Evolutionary conservation across 306 rosid genomes (phyloP), one percentile per base, ranked within the genome.

Genomic region (Malus orientalis): DNA sequence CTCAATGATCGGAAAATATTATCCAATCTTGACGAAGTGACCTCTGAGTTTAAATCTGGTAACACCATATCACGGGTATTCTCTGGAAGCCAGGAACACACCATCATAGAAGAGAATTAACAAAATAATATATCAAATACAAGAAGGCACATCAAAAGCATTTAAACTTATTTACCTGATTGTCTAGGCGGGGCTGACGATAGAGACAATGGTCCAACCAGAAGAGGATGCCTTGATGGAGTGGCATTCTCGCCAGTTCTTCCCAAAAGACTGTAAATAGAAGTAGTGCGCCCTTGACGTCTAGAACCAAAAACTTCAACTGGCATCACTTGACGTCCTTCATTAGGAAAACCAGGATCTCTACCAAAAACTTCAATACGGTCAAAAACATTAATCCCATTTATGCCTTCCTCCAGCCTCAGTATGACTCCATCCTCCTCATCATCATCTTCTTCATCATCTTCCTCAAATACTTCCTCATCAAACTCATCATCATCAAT

Each of bases 261-360:
- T 33, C 98, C 98, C 86, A 94, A 83, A 64, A 94, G 97, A 86
- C 86, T 94, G 87, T 94, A 94, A 72, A 94, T 94, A 73, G 98
- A 94, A 73, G 98, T 94, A 32, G 98, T 91, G 25, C 97, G 88
- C 69, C 97, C 98, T 59, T 92, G 93, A 74, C 98, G 93, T 77
- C 98, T 94, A 51, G 98, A 94, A 74, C 96, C 98, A 81, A 94
- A 91, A 82, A 89, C 96, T 84, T 94, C 98, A 74, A 94, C 91
- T 12, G 98, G 98, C 98, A 94, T 94, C 77, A 89, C 97, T 75
- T 89, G 97, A 80, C 91, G 96, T 27, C 91, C 83, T 70, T 94
- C 98, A 80, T 91, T 94, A 54, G 93, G 87, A 84, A 90, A 93
- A 82, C 85, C 86, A 81, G 80, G 85, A 58, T 90, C 98, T 84